Conservation (phyloP, 352 stramenopile species). For the Pythium aphanidermatum region DNA sequence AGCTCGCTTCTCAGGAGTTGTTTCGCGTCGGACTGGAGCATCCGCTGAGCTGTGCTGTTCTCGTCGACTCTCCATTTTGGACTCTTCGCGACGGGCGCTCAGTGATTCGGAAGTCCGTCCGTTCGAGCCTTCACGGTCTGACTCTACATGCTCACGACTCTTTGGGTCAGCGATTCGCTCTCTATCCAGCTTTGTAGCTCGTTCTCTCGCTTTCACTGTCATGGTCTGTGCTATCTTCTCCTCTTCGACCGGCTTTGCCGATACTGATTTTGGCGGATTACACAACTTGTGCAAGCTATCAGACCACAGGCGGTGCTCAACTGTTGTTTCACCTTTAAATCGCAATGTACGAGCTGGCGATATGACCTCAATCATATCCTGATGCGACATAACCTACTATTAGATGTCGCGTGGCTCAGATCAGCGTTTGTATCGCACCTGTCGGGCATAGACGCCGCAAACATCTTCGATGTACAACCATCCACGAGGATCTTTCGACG, state of each 20-base stretch:
- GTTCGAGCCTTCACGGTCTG: background rate
- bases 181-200: constrained; percentile 15
- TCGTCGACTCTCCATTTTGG: background rate
- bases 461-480: constrained; percentile 81
- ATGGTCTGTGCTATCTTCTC: constrained; percentile 9
- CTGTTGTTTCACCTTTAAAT: constrained; percentile 72
- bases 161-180: constrained; percentile 28
- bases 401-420: background rate
- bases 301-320: constrained; percentile 74
- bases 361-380: constrained; percentile 84
- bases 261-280: constrained; percentile 26
- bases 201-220: constrained; percentile 6
- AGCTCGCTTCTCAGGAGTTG: constrained; percentile 10
- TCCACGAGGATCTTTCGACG: constrained; percentile 63
- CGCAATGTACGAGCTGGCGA: constrained; percentile 63
- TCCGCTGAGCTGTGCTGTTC: background rate
- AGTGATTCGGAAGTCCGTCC: too few species aligned
- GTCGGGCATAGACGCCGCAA: constrained; percentile 59
- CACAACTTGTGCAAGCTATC: constrained; percentile 74
- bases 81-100: too few species aligned
- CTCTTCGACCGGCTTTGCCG: constrained; percentile 2
- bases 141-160: background rate
- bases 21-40: background rate
- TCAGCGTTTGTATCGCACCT: constrained; percentile 24
- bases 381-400: background rate